Conservation (phyloP, 805 yeast species). For the Wickerhamiella lipophila region DNA sequence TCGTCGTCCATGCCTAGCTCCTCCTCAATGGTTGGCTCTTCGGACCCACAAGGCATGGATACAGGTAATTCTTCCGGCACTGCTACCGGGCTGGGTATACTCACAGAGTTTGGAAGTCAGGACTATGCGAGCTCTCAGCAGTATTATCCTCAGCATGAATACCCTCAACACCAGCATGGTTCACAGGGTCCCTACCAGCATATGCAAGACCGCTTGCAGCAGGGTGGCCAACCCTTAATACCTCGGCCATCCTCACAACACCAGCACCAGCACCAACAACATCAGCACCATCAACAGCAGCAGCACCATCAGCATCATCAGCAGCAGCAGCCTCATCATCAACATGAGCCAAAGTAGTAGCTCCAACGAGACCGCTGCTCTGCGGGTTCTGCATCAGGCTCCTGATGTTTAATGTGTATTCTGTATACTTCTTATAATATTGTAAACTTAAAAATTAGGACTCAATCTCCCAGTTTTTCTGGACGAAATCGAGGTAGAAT, state of each 20-base stretch:
- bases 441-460: neutral
- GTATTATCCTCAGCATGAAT: neutral
- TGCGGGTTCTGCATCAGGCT: no score
- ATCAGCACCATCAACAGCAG: neutral
- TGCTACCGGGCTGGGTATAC: neutral
- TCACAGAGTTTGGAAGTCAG: neutral
- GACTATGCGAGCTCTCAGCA: neutral
- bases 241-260: neutral
- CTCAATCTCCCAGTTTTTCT: conserved; percentile 39
- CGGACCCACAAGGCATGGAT: neutral
- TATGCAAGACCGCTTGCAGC: neutral
- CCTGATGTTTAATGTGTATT: neutral
- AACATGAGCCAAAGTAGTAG: neutral
- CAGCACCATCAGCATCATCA: neutral
- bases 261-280: neutral
- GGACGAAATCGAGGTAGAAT: conserved; percentile 66
- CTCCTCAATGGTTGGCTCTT: neutral
- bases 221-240: neutral
- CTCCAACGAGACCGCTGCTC: no score
- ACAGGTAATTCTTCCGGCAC: neutral
- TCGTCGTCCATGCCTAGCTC: neutral
- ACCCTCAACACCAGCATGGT: neutral
- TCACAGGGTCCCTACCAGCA: neutral
- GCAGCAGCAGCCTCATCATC: no score
- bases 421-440: neutral